These are phyloP conservation scores for Agrostemma githago DNA, from an alignment of 148 eudicot species.

Conservation along the genomic window DNA sequence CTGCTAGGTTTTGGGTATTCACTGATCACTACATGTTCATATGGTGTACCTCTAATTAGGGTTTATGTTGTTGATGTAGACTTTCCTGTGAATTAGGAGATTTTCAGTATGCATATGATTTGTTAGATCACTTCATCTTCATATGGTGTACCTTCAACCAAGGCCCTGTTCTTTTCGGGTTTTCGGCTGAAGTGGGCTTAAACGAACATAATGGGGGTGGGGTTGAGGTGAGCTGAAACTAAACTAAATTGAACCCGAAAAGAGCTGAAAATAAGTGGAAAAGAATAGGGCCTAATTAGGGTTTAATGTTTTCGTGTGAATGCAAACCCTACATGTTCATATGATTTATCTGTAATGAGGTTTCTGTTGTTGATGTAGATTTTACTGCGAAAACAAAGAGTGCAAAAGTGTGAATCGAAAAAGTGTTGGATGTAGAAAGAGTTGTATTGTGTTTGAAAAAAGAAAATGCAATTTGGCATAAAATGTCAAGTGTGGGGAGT, in stretches of 20 bases:
- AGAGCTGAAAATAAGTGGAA: too few relatives aligned
- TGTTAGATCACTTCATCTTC: too few relatives aligned
- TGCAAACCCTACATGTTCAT: not conserved
- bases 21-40: not conserved
- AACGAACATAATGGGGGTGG: too few relatives aligned
- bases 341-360: constrained; percentile 17
- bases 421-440: constrained; percentile 4
- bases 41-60: constrained; percentile 17
- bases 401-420: constrained; percentile 9
- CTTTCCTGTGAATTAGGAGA: not conserved
- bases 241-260: too few relatives aligned
- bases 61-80: constrained; percentile 11
- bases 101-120: too few relatives aligned
- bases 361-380: constrained; percentile 8
- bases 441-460: constrained; percentile 3
- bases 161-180: too few relatives aligned
- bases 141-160: too few relatives aligned
- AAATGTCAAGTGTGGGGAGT: constrained; percentile 43
- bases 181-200: too few relatives aligned
- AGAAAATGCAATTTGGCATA: constrained; percentile 8
- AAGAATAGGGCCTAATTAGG: too few relatives aligned
- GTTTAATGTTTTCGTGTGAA: too few relatives aligned
- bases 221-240: too few relatives aligned
- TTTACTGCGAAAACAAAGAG: constrained; percentile 15
- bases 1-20: constrained; percentile 1